phyloP scores from a whole-genome alignment of 768 basidiomycete genomes.

The Tulasnella sp. region DNA sequence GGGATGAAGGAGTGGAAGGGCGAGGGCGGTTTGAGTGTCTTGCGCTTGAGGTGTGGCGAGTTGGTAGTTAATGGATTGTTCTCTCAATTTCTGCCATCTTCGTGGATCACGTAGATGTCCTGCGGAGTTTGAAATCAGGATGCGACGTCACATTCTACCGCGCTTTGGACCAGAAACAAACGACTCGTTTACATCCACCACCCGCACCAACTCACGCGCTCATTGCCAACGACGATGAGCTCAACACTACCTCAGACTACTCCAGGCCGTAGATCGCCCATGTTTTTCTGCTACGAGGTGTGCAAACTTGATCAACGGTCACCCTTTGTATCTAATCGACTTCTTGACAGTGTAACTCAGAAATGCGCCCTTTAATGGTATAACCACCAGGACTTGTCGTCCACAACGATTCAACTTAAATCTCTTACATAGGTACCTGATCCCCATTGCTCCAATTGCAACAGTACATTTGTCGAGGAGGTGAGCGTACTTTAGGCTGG shows the following conservation, averaged over 20 bases:
- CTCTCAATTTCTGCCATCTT: no score
- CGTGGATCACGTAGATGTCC: no score
- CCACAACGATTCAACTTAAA: not conserved
- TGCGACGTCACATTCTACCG: no score
- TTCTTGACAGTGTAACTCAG: conserved; percentile 56
- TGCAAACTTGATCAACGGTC: not conserved
- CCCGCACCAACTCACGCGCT: not conserved
- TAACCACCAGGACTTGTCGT: conserved; percentile 20
- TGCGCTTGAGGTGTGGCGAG: conserved; percentile 82
- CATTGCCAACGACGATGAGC: not conserved
- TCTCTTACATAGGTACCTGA: conserved; percentile 48
- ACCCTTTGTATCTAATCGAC: not conserved
- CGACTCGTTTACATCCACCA: not conserved
- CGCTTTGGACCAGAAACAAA: no score
- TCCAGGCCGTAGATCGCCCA: conserved; percentile 6
- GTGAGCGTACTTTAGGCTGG: conserved; percentile 25
- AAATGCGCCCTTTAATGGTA: conserved; percentile 83
- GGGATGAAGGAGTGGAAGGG: conserved; percentile 23
- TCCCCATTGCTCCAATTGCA: conserved; percentile 73
- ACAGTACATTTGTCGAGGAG: conserved; percentile 72
- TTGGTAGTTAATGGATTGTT: no score
- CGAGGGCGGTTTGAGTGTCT: conserved; percentile 74
- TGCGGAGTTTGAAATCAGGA: no score
- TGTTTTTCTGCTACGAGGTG: conserved; percentile 18
- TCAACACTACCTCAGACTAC: not conserved